Conservation (phyloP, 768 basidiomycete species). For the Rhizopogon roseolus region DNA sequence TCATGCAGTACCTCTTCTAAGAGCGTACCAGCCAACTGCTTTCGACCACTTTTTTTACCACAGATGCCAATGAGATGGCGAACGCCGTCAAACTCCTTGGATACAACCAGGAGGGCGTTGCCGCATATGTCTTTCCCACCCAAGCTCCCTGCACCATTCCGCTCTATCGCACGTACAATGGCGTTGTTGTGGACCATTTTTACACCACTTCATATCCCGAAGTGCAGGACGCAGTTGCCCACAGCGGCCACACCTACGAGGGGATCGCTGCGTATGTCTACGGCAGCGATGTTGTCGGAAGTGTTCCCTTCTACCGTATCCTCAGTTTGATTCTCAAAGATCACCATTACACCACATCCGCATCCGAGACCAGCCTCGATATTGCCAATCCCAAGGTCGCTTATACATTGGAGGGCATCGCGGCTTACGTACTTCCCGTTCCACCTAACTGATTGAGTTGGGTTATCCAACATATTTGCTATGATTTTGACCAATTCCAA, state of each 20-base stretch:
- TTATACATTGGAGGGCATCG: background rate
- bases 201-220: conserved; percentile 12
- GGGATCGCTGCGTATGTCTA: background rate
- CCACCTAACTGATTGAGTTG: too few relatives aligned
- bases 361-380: background rate
- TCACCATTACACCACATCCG: background rate
- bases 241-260: background rate
- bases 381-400: too few relatives aligned
- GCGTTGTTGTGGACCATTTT: conserved; percentile 12
- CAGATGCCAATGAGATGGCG: conserved; percentile 8
- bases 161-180: conserved; percentile 15
- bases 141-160: conserved; percentile 10
- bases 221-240: background rate
- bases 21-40: background rate
- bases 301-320: background rate
- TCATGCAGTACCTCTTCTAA: background rate
- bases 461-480: too few relatives aligned
- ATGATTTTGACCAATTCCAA: too few relatives aligned
- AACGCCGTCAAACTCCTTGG: conserved; percentile 8
- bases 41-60: conserved; percentile 2
- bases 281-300: background rate
- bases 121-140: conserved; percentile 10
- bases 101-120: conserved; percentile 10
- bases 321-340: background rate
- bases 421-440: background rate